phyloP scores from a whole-genome alignment of 805 yeast genomes.

The Pichia manshurica region DNA sequence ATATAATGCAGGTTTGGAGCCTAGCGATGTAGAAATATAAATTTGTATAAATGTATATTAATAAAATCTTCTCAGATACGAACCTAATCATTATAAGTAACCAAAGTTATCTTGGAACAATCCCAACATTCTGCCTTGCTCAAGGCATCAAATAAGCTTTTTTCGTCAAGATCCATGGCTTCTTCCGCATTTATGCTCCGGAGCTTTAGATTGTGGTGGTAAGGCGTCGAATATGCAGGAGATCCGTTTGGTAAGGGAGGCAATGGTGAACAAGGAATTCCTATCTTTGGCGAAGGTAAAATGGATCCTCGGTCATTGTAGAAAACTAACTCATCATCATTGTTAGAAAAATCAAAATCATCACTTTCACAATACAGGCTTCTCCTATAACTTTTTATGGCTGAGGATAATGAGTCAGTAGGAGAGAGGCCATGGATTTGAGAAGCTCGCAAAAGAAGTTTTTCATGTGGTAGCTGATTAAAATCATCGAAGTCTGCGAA shows the following conservation, averaged over 20 bases:
- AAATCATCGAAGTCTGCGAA: neutral
- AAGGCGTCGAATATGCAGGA: neutral
- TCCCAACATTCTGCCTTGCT: slow-evolving; percentile 12
- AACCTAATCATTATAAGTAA: slow-evolving; percentile 2
- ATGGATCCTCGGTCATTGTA: neutral
- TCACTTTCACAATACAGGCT: neutral
- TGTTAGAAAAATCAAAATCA: neutral
- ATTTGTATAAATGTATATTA: neutral
- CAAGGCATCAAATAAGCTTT: slow-evolving; percentile 11
- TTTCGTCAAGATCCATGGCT: slow-evolving; percentile 6
- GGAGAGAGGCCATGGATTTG: slow-evolving; percentile 4
- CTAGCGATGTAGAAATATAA: slow-evolving; percentile 3
- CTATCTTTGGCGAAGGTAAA: neutral
- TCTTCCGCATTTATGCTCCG: neutral
- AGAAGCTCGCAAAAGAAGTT: slow-evolving; percentile 1
- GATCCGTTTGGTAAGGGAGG: neutral
- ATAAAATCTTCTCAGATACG: neutral
- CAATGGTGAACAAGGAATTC: neutral
- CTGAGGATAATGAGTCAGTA: neutral
- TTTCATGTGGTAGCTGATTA: neutral
- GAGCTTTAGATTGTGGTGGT: neutral
- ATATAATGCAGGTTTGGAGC: neutral
- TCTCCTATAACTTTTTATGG: neutral
- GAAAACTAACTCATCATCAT: neutral
- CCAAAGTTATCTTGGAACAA: slow-evolving; percentile 8